These are phyloP conservation scores for Fusarium xylarioides DNA, from an alignment of 2,329 filamentous ascomycete species.

Conservation along the genomic window DNA sequence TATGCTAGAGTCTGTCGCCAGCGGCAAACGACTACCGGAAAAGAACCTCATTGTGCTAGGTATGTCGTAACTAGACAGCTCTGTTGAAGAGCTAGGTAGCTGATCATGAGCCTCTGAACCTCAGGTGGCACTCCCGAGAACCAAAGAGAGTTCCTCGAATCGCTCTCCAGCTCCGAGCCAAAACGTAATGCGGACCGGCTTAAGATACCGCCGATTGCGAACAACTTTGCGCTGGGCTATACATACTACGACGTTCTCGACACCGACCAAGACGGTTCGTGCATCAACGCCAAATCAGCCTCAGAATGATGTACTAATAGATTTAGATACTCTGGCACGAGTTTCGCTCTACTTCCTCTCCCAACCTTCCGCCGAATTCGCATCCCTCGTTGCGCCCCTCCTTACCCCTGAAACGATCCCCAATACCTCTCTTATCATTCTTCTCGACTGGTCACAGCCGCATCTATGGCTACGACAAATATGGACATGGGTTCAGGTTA, in stretches of 20 bases:
- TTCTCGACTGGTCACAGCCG: constrained; percentile 96
- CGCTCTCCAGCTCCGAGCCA: constrained; percentile 63
- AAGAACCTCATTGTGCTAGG: constrained; percentile 91
- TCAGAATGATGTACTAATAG: constrained; percentile 28
- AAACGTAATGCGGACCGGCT: constrained; percentile 64
- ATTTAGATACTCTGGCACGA: constrained; percentile 86
- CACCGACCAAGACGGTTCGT: constrained; percentile 86
- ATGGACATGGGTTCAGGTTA: constrained; percentile 85
- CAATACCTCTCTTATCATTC: constrained; percentile 85
- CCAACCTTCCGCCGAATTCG: constrained; percentile 84
- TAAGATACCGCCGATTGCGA: constrained; percentile 82
- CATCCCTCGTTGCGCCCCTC: constrained; percentile 82
- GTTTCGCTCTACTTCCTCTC: constrained; percentile 89
- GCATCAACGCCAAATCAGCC: background rate
- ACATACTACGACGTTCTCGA: constrained; percentile 96
- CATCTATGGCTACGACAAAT: constrained; percentile 93
- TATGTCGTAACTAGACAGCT: constrained; percentile 50
- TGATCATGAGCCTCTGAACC: constrained; percentile 41
- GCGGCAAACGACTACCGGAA: constrained; percentile 87
- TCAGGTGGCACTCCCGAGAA: constrained; percentile 82
- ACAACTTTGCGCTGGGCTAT: constrained; percentile 91
- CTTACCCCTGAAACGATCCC: constrained; percentile 85
- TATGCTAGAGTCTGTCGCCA: constrained; percentile 90
- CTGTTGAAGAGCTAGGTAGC: constrained; percentile 23
- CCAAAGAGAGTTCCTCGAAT: constrained; percentile 84